Percentiles rank a stretch among this genome's conserved stretches.
Evolutionary conservation across 2,329 filamentous ascomycete genomes (phyloP).

Genomic region (Claviceps paspali): DNA sequence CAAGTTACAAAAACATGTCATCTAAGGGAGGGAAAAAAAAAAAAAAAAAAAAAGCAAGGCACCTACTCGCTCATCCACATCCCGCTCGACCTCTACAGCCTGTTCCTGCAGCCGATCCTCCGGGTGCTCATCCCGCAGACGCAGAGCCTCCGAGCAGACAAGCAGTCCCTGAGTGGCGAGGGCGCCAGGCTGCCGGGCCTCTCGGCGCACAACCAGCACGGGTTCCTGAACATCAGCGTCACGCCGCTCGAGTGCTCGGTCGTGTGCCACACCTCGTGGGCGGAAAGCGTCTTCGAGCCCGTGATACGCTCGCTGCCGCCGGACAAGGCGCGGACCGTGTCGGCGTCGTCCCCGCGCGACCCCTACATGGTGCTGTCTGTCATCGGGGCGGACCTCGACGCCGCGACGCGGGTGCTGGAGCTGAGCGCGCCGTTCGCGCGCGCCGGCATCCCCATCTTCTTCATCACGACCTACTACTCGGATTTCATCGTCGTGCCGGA

Average conservation of each 20-base stretch:
- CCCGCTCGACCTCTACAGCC: conserved; percentile 60
- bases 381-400: conserved; percentile 77
- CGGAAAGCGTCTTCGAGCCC: conserved; percentile 60
- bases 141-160: conserved; percentile 21
- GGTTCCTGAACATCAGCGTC: conserved; percentile 85
- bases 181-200: conserved; percentile 32
- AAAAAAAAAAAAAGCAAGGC: conserved; percentile 47
- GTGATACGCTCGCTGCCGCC: conserved; percentile 48
- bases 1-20: not conserved
- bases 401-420: conserved; percentile 80
- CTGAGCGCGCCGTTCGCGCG: conserved; percentile 80
- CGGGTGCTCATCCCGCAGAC: conserved; percentile 60
- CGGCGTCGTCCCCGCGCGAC: conserved; percentile 67
- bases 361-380: conserved; percentile 83
- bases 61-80: conserved; percentile 83
- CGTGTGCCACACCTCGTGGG: conserved; percentile 67
- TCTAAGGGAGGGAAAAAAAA: not conserved
- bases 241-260: conserved; percentile 88
- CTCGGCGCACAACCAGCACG: conserved; percentile 43
- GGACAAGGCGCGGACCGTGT: conserved; percentile 38
- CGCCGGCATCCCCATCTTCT: conserved; percentile 91
- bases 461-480: conserved; percentile 95
- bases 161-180: conserved; percentile 19
- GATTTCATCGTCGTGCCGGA: conserved; percentile 88
- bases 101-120: conserved; percentile 76